Base-by-base conservation (phyloP, 73 alveolate species). In the Tetrahymena thermophila region DNA sequence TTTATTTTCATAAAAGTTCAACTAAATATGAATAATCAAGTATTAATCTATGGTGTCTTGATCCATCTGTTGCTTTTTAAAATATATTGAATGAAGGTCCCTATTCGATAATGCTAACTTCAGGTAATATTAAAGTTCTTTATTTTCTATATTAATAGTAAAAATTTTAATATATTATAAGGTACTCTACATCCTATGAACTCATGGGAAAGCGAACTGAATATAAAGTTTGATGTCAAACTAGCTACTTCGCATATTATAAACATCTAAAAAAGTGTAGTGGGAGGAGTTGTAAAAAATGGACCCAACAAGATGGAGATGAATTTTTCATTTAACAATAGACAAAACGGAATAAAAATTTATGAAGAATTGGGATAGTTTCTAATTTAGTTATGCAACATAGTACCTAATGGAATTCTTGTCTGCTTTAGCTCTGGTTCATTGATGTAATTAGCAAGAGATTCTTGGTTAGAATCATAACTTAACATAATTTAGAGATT, bases 401-500 rank as follows among this genome's bases (percentile, higher is more conserved):
- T 37, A 14, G 94, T 96, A 23, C 97, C 97, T 14, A 42, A 84
- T n/a, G 97, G 97, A 2, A 94, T 96, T 28, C 94, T 96, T 31
- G 96, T 96, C 28, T 94, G 95, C 71, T 93, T 96, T 50, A 95
- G 97, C 35, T 94, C 97, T 3, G 95, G 85, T 16, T 35, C 93
- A 25, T 58, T 94, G 14, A 96, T 96, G 89, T 31, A 42, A 35
- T 37, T 44, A 25, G 42, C 56, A 37, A 25, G 50, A 94, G 94
- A 96, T 35, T 28, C 35, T 34, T 38, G 96, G 94, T 34, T 35
- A 16, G 95, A 93, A 37, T 38, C 95, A n/a, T 31, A 71, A 25
- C 37, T 71, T 19, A 71, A 71, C 31, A 71, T 71, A 28, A 71
- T 71, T 31, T 71, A n/a, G 11, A 71, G 89, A 71, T 71, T 71